Conservation (phyloP, 2,329 filamentous ascomycete genomes). For the Corynespora cassiicola region DNA sequence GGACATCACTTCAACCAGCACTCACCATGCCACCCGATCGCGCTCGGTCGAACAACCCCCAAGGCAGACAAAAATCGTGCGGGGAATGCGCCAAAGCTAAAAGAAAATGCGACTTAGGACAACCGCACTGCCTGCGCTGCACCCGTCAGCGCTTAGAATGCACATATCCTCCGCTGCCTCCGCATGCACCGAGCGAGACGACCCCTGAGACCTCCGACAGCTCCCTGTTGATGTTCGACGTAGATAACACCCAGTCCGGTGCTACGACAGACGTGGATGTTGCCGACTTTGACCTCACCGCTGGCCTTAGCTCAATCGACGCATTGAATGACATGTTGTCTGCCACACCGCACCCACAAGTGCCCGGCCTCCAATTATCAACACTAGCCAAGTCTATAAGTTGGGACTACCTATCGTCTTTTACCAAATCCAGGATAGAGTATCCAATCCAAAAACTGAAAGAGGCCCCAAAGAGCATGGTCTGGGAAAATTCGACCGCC, state of each 20-base stretch:
- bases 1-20: slow-evolving; percentile 11
- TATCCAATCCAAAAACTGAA: slow-evolving; percentile 37
- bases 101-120: slow-evolving; percentile 61
- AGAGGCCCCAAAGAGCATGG: slow-evolving; percentile 47
- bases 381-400: too few relatives aligned
- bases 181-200: not conserved
- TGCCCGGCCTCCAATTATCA: too few relatives aligned
- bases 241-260: slow-evolving; percentile 1
- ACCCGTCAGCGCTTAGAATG: slow-evolving; percentile 56
- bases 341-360: not conserved
- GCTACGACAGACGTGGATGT: slow-evolving; percentile 10
- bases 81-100: slow-evolving; percentile 64
- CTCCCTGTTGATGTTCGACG: slow-evolving; percentile 16
- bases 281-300: slow-evolving; percentile 25
- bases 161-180: slow-evolving; percentile 46
- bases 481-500: slow-evolving; percentile 57
- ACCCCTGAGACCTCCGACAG: slow-evolving; percentile 22
- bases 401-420: slow-evolving; percentile 19
- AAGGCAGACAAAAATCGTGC: slow-evolving; percentile 61
- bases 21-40: slow-evolving; percentile 51
- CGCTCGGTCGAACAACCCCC: slow-evolving; percentile 21
- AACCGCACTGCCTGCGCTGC: slow-evolving; percentile 62
- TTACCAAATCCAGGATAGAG: slow-evolving; percentile 27
- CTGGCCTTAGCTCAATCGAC: slow-evolving; percentile 57
- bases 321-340: slow-evolving; percentile 47